Conservation (phyloP, 73 alveolate species). For the Paramecium octaurelia region DNA sequence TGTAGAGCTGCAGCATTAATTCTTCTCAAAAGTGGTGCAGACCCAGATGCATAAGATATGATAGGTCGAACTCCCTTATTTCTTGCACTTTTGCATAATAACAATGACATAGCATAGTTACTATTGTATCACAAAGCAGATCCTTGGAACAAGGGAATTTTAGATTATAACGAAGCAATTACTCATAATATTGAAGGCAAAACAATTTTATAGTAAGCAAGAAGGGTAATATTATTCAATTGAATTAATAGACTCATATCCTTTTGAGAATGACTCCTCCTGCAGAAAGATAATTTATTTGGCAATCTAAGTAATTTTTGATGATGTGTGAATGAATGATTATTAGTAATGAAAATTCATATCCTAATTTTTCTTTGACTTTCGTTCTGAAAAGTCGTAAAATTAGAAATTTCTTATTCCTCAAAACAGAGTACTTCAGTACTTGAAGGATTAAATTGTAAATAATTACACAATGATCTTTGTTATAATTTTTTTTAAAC, state of each 20-base stretch:
- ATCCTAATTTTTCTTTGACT: neutral
- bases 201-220: neutral
- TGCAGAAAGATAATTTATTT: neutral
- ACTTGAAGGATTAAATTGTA: no score
- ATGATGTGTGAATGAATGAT: neutral
- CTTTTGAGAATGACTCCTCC: constrained; percentile 50
- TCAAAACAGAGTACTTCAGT: neutral
- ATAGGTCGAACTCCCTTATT: constrained; percentile 21
- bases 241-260: constrained; percentile 17
- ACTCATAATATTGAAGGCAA: neutral
- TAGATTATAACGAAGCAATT: neutral
- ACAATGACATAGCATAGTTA: constrained; percentile 22
- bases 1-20: neutral
- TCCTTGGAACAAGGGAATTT: constrained; percentile 25
- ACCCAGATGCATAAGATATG: constrained; percentile 41
- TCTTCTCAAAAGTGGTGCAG: neutral
- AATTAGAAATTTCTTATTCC: neutral
- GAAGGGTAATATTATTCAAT: neutral
- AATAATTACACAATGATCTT: neutral
- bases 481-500: no score
- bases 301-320: constrained; percentile 5
- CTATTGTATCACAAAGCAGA: constrained; percentile 5
- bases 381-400: neutral
- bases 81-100: neutral
- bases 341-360: neutral